Percentiles rank a stretch among this genome's conserved stretches.
phyloP scores from a whole-genome alignment of 768 basidiomycete genomes.

The Termitomyces sp. region DNA sequence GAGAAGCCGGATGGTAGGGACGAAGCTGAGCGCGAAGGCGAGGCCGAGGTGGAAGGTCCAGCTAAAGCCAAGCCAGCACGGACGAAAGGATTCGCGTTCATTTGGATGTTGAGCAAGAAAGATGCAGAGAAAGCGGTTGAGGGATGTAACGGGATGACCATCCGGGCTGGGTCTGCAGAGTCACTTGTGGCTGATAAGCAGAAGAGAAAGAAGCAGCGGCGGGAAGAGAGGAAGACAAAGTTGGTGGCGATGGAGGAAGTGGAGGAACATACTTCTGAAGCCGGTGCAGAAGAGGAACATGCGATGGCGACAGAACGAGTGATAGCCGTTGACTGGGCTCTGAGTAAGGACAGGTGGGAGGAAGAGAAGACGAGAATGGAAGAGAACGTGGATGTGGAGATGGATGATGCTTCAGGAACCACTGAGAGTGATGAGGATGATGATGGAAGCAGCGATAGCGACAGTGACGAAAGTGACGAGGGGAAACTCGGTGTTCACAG shows the following conservation, averaged over 20 bases:
- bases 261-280: conserved; percentile 23
- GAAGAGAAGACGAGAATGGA: conserved; percentile 61
- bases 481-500: conserved; percentile 40
- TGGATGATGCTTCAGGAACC: conserved; percentile 26
- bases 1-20: conserved; percentile 19
- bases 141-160: conserved; percentile 68
- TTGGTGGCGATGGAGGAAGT: conserved; percentile 24
- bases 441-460: conserved; percentile 21
- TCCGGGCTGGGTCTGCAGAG: conserved; percentile 59
- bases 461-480: conserved; percentile 37
- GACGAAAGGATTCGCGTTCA: conserved; percentile 86
- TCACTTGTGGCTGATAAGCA: conserved; percentile 55
- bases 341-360: conserved; percentile 92
- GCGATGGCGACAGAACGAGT: conserved; percentile 44
- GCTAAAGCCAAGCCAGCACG: conserved; percentile 22
- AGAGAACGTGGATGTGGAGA: conserved; percentile 32
- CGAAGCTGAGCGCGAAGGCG: conserved; percentile 18
- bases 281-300: conserved; percentile 26
- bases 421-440: conserved; percentile 21
- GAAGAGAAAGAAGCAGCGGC: conserved; percentile 56
- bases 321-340: conserved; percentile 94
- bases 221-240: conserved; percentile 47
- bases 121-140: conserved; percentile 82
- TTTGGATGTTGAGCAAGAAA: conserved; percentile 85
- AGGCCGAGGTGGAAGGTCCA: conserved; percentile 23